Percentiles rank a stretch among this genome's conserved stretches.
These are phyloP conservation scores for Flaveria linearis DNA, from an alignment of 129 eudicot genomes.

Conservation along the genomic window DNA sequence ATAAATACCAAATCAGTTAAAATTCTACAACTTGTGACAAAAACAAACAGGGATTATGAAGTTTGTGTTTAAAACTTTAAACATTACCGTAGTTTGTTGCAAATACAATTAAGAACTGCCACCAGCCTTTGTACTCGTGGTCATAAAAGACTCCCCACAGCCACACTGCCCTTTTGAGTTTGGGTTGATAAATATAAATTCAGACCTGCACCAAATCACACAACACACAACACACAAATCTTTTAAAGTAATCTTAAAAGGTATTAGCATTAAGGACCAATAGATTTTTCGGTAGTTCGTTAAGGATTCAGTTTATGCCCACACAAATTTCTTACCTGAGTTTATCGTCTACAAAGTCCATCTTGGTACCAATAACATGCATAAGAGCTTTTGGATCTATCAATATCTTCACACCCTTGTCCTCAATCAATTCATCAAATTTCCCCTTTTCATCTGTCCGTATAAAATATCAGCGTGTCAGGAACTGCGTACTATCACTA, in stretches of 20 bases:
- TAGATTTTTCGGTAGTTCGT: neutral
- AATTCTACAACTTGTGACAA: conserved; percentile 4
- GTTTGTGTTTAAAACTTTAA: neutral
- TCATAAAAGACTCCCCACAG: conserved; percentile 93
- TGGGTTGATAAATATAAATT: conserved; percentile 81
- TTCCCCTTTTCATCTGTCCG: conserved; percentile 71
- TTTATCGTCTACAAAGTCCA: conserved; percentile 86
- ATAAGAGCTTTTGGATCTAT: conserved; percentile 84
- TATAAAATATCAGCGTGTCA: conserved; percentile 17
- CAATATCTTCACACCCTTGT: conserved; percentile 78
- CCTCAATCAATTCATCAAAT: conserved; percentile 79
- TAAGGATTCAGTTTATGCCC: neutral
- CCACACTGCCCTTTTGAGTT: conserved; percentile 89
- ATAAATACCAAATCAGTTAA: too few relatives aligned
- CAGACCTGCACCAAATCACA: conserved; percentile 54
- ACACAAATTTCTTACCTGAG: conserved; percentile 50
- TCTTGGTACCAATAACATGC: conserved; percentile 88
- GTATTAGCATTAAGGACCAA: neutral
- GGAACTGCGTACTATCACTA: neutral
- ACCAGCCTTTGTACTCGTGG: conserved; percentile 55
- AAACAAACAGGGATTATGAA: conserved; percentile 5
- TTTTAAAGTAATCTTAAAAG: neutral
- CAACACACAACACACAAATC: conserved; percentile 9
- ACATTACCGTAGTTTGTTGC: conserved; percentile 7
- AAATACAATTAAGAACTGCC: conserved; percentile 31